Percentiles rank a stretch among this genome's conserved stretches.
phyloP scores from a whole-genome alignment of 2,329 filamentous ascomycete genomes.

The Ophiostoma himal-ulmi region DNA sequence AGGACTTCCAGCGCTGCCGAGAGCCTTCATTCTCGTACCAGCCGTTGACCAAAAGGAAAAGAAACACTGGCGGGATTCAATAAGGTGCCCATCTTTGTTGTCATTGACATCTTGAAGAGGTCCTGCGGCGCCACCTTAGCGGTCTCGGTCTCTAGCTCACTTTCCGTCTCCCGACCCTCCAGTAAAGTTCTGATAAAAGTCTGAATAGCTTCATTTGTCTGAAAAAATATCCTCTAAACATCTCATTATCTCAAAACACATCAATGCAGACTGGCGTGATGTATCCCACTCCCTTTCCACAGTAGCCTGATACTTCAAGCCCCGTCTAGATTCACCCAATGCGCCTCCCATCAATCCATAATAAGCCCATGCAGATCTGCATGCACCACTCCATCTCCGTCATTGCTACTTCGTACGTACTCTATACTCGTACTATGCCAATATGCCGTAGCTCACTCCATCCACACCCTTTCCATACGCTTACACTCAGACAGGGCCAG shows the following conservation, averaged over 20 bases:
- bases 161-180: not conserved
- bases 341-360: conserved; percentile 7
- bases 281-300: conserved; percentile 7
- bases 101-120: not conserved
- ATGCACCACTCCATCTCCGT: conserved; percentile 13
- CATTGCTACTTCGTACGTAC: not conserved
- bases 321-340: conserved; percentile 3
- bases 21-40: not conserved
- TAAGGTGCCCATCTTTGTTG: not conserved
- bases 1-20: not conserved
- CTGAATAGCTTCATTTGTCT: too few relatives aligned
- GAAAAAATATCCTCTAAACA: not conserved
- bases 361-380: conserved; percentile 12
- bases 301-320: conserved; percentile 12
- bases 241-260: not conserved
- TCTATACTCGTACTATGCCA: not conserved
- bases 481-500: not conserved
- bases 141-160: not conserved
- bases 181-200: not conserved
- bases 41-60: not conserved
- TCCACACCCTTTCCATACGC: not conserved
- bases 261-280: conserved; percentile 5
- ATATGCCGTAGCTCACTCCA: not conserved
- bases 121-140: not conserved
- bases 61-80: not conserved